Conservation (phyloP, 352 stramenopile genomes). For the Blastocystis sp. region DNA sequence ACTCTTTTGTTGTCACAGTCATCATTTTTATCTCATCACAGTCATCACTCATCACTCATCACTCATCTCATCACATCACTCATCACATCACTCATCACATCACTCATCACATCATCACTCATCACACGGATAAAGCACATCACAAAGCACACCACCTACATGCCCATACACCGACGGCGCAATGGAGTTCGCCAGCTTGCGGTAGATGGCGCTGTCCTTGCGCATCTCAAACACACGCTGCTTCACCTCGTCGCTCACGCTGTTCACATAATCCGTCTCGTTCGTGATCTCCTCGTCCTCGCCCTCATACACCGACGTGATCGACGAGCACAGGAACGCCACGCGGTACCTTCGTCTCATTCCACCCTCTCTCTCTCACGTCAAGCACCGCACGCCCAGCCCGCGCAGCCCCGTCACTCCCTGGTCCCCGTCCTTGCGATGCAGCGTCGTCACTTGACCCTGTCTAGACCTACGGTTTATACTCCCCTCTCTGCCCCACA, state of each 20-base stretch:
- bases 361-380: not conserved
- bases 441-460: constrained; percentile 43
- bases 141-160: not conserved
- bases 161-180: constrained; percentile 73
- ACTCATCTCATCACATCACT: not conserved
- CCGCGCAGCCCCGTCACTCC: constrained; percentile 89
- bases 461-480: not conserved
- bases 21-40: constrained; percentile 19
- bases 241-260: constrained; percentile 67
- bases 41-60: not conserved
- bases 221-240: constrained; percentile 72
- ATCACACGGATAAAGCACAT: not conserved
- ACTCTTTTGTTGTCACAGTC: constrained; percentile 70
- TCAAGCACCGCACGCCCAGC: constrained; percentile 86
- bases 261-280: constrained; percentile 31
- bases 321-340: constrained; percentile 84
- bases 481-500: constrained; percentile 37
- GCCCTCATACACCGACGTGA: not conserved
- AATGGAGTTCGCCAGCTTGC: constrained; percentile 77
- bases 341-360: constrained; percentile 88
- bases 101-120: not conserved
- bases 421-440: constrained; percentile 75
- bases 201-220: constrained; percentile 76
- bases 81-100: too few species aligned
- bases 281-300: constrained; percentile 39